Conservation (phyloP, 1,139 yeast species). For the Arxiozyma bovina region DNA sequence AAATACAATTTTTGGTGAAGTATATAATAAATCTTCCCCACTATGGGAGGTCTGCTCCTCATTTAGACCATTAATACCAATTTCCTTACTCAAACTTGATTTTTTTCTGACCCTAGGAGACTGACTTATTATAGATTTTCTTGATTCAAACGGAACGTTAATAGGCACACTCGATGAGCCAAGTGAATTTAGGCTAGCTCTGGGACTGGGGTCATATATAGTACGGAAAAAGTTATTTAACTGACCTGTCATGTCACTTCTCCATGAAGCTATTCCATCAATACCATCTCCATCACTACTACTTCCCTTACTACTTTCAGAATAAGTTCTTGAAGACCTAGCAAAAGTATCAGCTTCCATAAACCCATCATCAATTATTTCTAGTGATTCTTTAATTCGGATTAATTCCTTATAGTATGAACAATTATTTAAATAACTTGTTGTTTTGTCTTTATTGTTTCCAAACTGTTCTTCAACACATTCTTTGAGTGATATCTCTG, state of each 20-base stretch:
- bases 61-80: constrained; percentile 7
- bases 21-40: neutral
- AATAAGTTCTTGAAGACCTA: constrained; percentile 27
- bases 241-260: neutral
- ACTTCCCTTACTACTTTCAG: constrained; percentile 4
- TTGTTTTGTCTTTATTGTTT: constrained; percentile 18
- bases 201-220: constrained; percentile 21
- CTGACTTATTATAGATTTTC: constrained; percentile 1
- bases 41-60: constrained; percentile 1
- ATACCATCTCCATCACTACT: constrained; percentile 1
- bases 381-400: constrained; percentile 22
- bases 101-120: constrained; percentile 15
- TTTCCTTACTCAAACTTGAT: constrained; percentile 24
- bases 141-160: constrained; percentile 2
- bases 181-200: constrained; percentile 22
- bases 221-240: constrained; percentile 12
- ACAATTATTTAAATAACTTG: constrained; percentile 33
- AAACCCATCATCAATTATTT: constrained; percentile 53
- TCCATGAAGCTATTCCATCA: constrained; percentile 2
- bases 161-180: constrained; percentile 15
- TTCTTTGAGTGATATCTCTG: constrained; percentile 12
- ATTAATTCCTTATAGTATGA: constrained; percentile 18
- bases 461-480: constrained; percentile 19
- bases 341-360: constrained; percentile 48
- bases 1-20: neutral